Evolutionary conservation across 331 rosid species (phyloP).

Genomic region (Malus hybrid): DNA sequence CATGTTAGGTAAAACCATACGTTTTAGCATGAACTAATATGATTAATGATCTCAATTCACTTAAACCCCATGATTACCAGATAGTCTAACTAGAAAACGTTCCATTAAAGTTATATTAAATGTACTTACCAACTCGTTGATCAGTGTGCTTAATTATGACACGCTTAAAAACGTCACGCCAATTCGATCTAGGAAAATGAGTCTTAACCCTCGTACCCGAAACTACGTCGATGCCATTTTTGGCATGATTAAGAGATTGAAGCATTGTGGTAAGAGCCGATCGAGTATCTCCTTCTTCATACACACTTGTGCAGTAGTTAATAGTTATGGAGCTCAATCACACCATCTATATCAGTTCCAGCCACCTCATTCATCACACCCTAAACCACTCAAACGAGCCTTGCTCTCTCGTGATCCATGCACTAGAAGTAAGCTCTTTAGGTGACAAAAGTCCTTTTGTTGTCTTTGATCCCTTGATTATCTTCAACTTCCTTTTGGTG

Average conservation of each 20-base stretch:
- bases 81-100: too few species aligned
- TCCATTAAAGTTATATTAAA: too few species aligned
- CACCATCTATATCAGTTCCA: conserved; percentile 49
- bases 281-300: conserved; percentile 88
- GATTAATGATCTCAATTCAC: too few species aligned
- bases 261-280: conserved; percentile 86
- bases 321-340: conserved; percentile 75
- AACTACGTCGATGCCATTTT: conserved; percentile 70
- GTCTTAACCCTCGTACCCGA: conserved; percentile 81
- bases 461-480: conserved; percentile 25
- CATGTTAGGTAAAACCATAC: too few species aligned
- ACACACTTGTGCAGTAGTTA: conserved; percentile 86
- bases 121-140: conserved; percentile 66
- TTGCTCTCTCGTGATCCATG: conserved; percentile 96
- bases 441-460: conserved; percentile 32
- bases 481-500: conserved; percentile 43
- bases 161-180: conserved; percentile 63
- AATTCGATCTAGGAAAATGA: conserved; percentile 79
- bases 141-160: conserved; percentile 48
- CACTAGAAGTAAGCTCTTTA: conserved; percentile 78
- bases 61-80: too few species aligned
- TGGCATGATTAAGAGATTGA: conserved; percentile 77
- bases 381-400: conserved; percentile 90
- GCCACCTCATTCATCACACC: conserved; percentile 89
- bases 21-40: too few species aligned